Evolutionary conservation across 2,329 filamentous ascomycete species (phyloP), one percentile per base, ranked within the genome.

Genomic region (Verticillium tricorpus): DNA sequence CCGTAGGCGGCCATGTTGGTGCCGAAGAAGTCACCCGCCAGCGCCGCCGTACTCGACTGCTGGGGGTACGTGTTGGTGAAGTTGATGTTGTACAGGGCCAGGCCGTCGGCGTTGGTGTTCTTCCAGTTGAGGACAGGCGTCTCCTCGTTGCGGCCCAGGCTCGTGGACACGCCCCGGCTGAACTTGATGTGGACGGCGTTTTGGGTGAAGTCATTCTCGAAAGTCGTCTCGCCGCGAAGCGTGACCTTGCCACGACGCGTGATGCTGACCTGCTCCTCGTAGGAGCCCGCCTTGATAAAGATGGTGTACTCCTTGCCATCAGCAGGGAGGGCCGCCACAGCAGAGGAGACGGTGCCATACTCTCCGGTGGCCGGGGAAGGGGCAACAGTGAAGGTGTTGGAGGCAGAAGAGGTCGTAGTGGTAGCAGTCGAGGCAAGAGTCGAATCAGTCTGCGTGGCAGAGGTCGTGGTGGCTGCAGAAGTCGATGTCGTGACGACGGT

Each of bases 1-100:
- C 76, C 81, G 60, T 83, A 83, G 65, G 70, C 69, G 8, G 70
- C 71, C 63, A 75, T 72, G 57, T 72, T 68, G 52, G 66, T 70
- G 7, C 73, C 75, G 34, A 72, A 74, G 56, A 75, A 72, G 58
- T 74, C 70, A 9, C 69, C 72, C 2, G 73, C 72, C 1, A 69
- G 2, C 61, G 69, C 69, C 14, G 68, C 69, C 5, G 67, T 68
- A 61, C 64, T 68, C 11, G 65, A 40, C 25, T 66, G 62, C 57
- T 68, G 66, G 19, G 65, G 62, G 59, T 77, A 79, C 0, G 73
- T 75, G 67, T 82, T 82, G 15, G 73, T 71, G 12, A 82, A 72
- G 60, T 82, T 85, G 70, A 89, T 76, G 64, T 89, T 89, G 75
- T 89, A 89, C 25, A 83, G 72, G 65, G 82, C 82, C 61, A 88